A percentile compares a stretch with the other conserved stretches of the same genome.
phyloP scores from a whole-genome alignment of 768 basidiomycete species.

The Mycena indigotica region DNA sequence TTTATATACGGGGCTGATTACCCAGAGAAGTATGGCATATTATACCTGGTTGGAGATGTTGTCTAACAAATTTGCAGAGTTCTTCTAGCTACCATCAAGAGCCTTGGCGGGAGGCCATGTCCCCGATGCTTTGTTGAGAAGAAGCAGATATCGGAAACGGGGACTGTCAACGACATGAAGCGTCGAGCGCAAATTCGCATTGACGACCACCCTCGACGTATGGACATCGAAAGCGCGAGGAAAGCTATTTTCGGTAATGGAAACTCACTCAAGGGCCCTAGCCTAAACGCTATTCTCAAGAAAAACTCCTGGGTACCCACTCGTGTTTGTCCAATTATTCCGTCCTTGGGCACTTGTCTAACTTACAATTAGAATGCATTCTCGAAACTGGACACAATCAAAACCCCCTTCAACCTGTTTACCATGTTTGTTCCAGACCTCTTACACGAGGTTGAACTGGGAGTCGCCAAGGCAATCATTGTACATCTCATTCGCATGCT shows the following conservation, averaged over 20 bases:
- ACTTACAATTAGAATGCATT: slow-evolving; percentile 30
- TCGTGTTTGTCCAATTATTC: not conserved
- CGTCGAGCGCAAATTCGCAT: not conserved
- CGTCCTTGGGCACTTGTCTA: not conserved
- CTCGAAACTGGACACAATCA: too few relatives aligned
- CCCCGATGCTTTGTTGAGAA: too few relatives aligned
- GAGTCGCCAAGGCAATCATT: slow-evolving; percentile 38
- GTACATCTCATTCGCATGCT: too few relatives aligned
- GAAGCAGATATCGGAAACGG: too few relatives aligned
- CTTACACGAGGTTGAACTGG: too few relatives aligned
- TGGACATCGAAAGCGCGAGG: not conserved
- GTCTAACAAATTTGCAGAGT: slow-evolving; percentile 4
- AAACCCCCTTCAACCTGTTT: too few relatives aligned
- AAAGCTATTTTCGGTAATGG: not conserved
- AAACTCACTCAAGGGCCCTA: not conserved
- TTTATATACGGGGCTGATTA: not conserved
- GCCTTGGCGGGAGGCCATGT: slow-evolving; percentile 15
- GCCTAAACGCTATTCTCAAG: too few relatives aligned
- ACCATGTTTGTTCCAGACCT: too few relatives aligned
- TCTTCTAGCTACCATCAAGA: slow-evolving; percentile 18
- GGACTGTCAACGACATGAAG: not conserved
- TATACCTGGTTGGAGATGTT: not conserved
- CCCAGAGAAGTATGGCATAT: not conserved
- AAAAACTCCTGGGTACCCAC: slow-evolving; percentile 7
- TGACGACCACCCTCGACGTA: not conserved